A percentile compares a stretch with the other conserved stretches of the same genome.
Conservation (phyloP, 371 early-diverging fungal species). For the Dichotomocladium elegans region DNA sequence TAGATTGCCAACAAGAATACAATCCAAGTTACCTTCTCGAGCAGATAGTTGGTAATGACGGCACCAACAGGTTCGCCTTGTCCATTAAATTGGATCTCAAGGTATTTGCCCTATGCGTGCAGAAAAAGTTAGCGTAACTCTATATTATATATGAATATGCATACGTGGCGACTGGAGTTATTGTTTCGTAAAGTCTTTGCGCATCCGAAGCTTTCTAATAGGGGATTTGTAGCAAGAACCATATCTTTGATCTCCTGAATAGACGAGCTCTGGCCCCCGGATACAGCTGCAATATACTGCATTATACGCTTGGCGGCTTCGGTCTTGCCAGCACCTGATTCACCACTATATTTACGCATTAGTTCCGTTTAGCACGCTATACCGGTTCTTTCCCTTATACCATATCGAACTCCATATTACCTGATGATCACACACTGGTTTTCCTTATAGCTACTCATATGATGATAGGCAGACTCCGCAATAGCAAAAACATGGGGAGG, state of each 20-base stretch:
- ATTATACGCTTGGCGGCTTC: constrained; percentile 90
- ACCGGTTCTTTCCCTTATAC: constrained; percentile 10
- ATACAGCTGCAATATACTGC: constrained; percentile 97
- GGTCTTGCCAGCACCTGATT: constrained; percentile 91
- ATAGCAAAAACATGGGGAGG: constrained; percentile 88
- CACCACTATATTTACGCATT: constrained; percentile 68
- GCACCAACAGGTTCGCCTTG: constrained; percentile 96
- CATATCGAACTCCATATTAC: constrained; percentile 30
- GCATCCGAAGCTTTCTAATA: constrained; percentile 99
- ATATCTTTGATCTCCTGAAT: constrained; percentile 94
- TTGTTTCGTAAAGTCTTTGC: constrained; percentile 99
- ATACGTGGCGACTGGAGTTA: constrained; percentile 97
- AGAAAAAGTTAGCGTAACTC: background rate
- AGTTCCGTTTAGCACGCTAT: too few species aligned
- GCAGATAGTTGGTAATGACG: constrained; percentile 94
- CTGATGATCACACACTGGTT: constrained; percentile 97
- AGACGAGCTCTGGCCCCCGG: constrained; percentile 69
- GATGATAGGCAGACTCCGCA: constrained; percentile 82
- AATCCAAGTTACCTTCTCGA: constrained; percentile 82
- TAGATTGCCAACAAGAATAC: background rate
- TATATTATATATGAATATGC: background rate
- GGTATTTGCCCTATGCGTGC: constrained; percentile 86
- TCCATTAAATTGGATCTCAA: constrained; percentile 95
- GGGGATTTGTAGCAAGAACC: constrained; percentile 95
- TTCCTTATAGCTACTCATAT: constrained; percentile 95